A percentile compares a stretch with the other conserved stretches of the same genome.
Conservation (phyloP, 805 yeast species). For the Groenewaldozyma tartarivorans region DNA sequence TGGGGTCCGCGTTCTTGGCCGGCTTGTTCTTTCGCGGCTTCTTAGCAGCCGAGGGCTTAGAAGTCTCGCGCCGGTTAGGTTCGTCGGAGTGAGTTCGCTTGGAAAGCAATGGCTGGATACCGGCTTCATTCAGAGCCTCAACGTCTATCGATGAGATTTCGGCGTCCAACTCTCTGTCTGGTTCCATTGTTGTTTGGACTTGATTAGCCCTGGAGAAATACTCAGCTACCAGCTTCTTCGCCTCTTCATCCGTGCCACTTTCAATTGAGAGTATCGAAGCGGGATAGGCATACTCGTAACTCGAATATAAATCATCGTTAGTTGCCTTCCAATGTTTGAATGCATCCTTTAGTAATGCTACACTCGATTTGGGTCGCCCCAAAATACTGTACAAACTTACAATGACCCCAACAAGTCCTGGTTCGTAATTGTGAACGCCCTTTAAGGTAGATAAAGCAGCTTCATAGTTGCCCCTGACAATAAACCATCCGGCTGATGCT, state of each 20-base stretch:
- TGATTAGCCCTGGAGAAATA: too few relatives aligned
- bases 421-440: conserved; percentile 20
- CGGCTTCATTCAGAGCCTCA: conserved; percentile 14
- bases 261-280: conserved; percentile 12
- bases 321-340: conserved; percentile 19
- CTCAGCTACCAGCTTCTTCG: conserved; percentile 11
- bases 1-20: conserved; percentile 35
- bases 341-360: conserved; percentile 26
- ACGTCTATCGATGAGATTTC: conserved; percentile 24
- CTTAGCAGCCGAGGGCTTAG: conserved; percentile 26
- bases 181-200: too few relatives aligned
- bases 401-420: conserved; percentile 44
- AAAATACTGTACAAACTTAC: conserved; percentile 40
- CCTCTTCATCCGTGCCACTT: conserved; percentile 3
- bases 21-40: conserved; percentile 25
- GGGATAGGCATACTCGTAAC: not conserved
- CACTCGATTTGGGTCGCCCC: conserved; percentile 30
- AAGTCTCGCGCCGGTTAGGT: conserved; percentile 20
- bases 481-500: not conserved
- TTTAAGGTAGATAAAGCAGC: conserved; percentile 23
- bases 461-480: conserved; percentile 15
- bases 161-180: too few relatives aligned
- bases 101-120: conserved; percentile 20
- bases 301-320: not conserved
- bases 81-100: conserved; percentile 8